Percentiles rank a stretch among this genome's conserved stretches.
Evolutionary conservation across 1,139 yeast genomes (phyloP).

Genomic region (Candida mesenterica): DNA sequence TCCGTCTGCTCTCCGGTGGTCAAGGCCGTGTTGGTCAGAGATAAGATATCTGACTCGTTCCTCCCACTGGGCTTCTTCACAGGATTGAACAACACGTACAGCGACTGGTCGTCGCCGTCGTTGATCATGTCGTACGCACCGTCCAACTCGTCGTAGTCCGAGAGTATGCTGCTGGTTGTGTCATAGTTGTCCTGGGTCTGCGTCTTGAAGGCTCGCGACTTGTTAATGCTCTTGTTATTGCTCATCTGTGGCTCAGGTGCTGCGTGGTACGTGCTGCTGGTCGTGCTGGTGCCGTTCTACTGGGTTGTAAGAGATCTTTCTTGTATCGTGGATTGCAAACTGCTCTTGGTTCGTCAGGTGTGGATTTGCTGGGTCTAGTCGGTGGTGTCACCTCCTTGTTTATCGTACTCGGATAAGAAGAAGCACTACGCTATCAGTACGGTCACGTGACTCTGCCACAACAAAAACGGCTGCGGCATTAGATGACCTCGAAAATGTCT

Average conservation of each 20-base stretch:
- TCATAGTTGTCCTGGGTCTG: conserved; percentile 11
- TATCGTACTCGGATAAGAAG: no score
- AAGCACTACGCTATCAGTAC: no score
- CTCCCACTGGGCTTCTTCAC: conserved; percentile 8
- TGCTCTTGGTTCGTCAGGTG: no score
- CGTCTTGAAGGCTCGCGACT: conserved; percentile 6
- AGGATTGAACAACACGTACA: conserved; percentile 47
- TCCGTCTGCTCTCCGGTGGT: conserved; percentile 9
- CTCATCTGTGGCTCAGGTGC: conserved; percentile 3
- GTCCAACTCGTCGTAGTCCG: conserved; percentile 20
- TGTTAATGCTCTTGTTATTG: conserved; percentile 8
- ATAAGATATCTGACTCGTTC: conserved; percentile 36
- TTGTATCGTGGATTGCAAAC: no score
- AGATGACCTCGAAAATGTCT: no score
- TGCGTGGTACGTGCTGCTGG: background rate
- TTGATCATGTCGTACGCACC: conserved; percentile 8
- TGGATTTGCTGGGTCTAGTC: no score
- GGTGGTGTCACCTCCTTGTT: no score
- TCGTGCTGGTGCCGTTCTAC: no score
- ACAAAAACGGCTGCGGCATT: no score
- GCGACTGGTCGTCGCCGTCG: conserved; percentile 32
- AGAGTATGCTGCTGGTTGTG: conserved; percentile 20
- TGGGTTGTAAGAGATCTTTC: no score
- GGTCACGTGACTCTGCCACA: no score
- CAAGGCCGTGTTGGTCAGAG: conserved; percentile 31